Conservation (phyloP, 352 stramenopile species). For the Globisporangium parvum region DNA sequence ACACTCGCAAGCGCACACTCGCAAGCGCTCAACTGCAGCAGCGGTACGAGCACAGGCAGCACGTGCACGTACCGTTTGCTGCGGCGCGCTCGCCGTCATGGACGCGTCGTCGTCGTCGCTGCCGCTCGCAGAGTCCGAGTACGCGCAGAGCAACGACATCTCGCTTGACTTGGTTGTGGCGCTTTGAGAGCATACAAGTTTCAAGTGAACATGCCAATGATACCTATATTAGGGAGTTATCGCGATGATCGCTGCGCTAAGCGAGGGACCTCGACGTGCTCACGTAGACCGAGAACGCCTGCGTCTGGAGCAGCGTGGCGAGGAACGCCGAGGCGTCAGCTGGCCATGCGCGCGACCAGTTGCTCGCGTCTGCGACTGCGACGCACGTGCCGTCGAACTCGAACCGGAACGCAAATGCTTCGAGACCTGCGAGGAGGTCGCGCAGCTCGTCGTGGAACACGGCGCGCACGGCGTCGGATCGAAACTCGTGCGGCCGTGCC, state of each 20-base stretch:
- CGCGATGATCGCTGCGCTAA: too few relatives aligned
- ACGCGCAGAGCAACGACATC: conserved; percentile 57
- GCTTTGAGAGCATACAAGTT: too few relatives aligned
- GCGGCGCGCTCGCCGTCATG: neutral
- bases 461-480: conserved; percentile 17
- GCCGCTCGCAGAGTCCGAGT: conserved; percentile 43
- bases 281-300: conserved; percentile 51
- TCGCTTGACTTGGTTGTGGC: too few relatives aligned
- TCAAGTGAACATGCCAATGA: neutral
- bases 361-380: conserved; percentile 44
- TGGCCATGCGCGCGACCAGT: conserved; percentile 27
- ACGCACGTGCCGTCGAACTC: conserved; percentile 28
- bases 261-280: too few relatives aligned
- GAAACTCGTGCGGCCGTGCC: conserved; percentile 12
- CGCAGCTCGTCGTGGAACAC: conserved; percentile 37
- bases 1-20: too few relatives aligned
- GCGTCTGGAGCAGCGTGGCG: conserved; percentile 42
- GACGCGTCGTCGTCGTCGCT: conserved; percentile 24
- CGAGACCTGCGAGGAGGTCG: conserved; percentile 36
- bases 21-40: too few relatives aligned
- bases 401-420: conserved; percentile 62
- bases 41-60: neutral
- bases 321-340: conserved; percentile 35
- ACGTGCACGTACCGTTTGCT: neutral
- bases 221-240: neutral